These are phyloP conservation scores for Syncephalastrum sp. DNA, from an alignment of 371 early-diverging fungal species.

Conservation along the genomic window DNA sequence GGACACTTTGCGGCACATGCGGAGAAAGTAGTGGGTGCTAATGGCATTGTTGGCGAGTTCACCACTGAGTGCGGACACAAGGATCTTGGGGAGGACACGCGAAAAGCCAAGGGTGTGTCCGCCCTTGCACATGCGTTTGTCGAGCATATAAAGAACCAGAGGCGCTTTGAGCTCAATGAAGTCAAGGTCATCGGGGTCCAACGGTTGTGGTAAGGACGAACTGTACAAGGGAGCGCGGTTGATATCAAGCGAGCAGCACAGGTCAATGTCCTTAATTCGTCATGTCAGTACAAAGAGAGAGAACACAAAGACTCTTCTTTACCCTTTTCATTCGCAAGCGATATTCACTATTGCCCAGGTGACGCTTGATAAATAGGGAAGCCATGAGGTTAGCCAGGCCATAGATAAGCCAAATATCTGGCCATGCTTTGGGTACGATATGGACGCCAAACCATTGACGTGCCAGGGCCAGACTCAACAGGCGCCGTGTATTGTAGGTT, in stretches of 20 bases:
- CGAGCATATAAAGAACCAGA: constrained; percentile 92
- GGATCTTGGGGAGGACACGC: constrained; percentile 80
- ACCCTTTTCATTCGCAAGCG: constrained; percentile 78
- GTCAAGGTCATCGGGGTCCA: constrained; percentile 71
- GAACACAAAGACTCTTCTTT: constrained; percentile 3
- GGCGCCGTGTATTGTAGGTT: constrained; percentile 75
- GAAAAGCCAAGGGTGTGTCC: constrained; percentile 75
- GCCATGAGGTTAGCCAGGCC: constrained; percentile 81
- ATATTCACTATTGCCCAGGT: constrained; percentile 89
- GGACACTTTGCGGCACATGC: constrained; percentile 79
- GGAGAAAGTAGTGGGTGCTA: constrained; percentile 81
- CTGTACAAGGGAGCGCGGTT: constrained; percentile 85
- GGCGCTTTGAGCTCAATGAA: constrained; percentile 86
- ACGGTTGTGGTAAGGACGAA: constrained; percentile 55
- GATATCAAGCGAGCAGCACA: constrained; percentile 79
- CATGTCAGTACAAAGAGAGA: no score
- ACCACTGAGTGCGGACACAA: constrained; percentile 79
- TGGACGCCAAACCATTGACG: constrained; percentile 94
- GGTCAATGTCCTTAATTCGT: constrained; percentile 71
- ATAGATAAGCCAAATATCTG: constrained; percentile 86
- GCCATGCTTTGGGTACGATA: constrained; percentile 77
- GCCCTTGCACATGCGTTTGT: constrained; percentile 85
- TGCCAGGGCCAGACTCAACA: constrained; percentile 72
- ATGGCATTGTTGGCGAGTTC: constrained; percentile 77
- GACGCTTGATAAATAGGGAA: constrained; percentile 70